Conservation (phyloP, 129 eudicot species). For the Sambucus nigra region DNA sequence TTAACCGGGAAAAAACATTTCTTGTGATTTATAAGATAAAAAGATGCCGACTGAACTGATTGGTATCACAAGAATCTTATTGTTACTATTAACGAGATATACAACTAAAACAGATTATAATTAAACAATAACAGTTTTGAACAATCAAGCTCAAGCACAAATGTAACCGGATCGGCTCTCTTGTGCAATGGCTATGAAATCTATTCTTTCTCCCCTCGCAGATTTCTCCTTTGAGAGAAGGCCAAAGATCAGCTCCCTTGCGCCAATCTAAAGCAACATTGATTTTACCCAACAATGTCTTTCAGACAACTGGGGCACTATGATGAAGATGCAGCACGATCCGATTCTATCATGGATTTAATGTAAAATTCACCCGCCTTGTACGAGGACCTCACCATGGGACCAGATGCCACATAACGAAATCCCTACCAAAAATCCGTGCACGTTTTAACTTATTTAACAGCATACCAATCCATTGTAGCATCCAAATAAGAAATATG, state of each 20-base stretch:
- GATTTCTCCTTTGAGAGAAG: neutral
- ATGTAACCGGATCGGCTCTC: no score
- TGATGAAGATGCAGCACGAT: constrained; percentile 62
- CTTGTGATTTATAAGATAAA: no score
- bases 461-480: neutral
- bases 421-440: constrained; percentile 53
- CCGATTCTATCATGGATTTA: constrained; percentile 87
- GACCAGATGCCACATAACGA: constrained; percentile 96
- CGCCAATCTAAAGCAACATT: neutral
- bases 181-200: no score
- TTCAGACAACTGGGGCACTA: constrained; percentile 7
- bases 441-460: neutral
- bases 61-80: neutral
- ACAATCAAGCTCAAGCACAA: neutral
- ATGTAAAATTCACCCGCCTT: constrained; percentile 95
- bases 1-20: neutral
- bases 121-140: neutral
- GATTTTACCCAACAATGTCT: neutral
- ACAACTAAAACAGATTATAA: neutral
- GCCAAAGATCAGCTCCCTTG: neutral
- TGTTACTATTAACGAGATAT: neutral
- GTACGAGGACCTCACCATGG: constrained; percentile 96
- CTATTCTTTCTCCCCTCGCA: no score
- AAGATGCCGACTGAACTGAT: no score
- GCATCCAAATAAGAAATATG: neutral